These are phyloP conservation scores for Trichoderma sp. DNA, from an alignment of 2,329 filamentous ascomycete species.

Conservation along the genomic window DNA sequence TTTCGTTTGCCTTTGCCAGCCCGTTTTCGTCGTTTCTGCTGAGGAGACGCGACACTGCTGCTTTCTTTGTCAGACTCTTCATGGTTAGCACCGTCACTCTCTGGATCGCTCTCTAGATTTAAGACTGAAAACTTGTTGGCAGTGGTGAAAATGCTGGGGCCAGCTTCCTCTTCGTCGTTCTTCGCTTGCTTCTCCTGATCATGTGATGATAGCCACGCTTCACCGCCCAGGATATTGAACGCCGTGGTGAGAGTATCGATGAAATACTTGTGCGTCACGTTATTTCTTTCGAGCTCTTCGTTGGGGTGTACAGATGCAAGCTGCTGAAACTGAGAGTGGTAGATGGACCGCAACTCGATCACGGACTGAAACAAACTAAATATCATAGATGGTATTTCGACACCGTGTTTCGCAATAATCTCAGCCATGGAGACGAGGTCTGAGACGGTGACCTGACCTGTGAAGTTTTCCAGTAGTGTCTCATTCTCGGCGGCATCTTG, in stretches of 20 bases:
- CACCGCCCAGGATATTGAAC: conserved; percentile 38
- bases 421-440: conserved; percentile 39
- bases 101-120: conserved; percentile 10
- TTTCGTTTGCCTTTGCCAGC: conserved; percentile 17
- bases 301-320: conserved; percentile 33
- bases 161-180: conserved; percentile 26
- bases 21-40: background rate
- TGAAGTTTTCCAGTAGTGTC: conserved; percentile 33
- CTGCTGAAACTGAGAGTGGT: conserved; percentile 34
- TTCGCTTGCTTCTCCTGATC: conserved; percentile 22
- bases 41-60: background rate
- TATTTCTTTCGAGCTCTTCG: conserved; percentile 38
- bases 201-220: conserved; percentile 25
- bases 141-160: conserved; percentile 19
- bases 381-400: conserved; percentile 35
- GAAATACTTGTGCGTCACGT: conserved; percentile 42
- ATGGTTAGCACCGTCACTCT: conserved; percentile 10
- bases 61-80: background rate
- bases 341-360: conserved; percentile 36
- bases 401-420: conserved; percentile 39
- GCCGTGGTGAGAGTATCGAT: conserved; percentile 41
- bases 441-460: conserved; percentile 37
- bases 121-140: conserved; percentile 25
- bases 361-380: conserved; percentile 38
- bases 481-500: conserved; percentile 22